A percentile compares a stretch with the other conserved stretches of the same genome.
Conservation (phyloP, 495 filamentous ascomycete species). For the Podospora anserina region DNA sequence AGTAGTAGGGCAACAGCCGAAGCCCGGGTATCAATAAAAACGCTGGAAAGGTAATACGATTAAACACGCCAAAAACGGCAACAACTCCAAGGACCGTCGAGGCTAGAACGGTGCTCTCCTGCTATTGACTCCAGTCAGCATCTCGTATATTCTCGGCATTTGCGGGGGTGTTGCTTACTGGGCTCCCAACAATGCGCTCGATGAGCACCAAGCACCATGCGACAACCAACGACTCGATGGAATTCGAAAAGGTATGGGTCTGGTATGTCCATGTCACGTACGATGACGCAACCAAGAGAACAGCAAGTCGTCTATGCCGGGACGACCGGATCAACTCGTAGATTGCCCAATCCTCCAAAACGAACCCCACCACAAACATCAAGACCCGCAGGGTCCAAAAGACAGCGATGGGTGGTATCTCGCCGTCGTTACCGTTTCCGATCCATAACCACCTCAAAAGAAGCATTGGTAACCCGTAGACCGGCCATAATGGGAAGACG, state of each 20-base stretch:
- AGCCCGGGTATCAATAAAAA: constrained; percentile 79
- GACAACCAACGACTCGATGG: constrained; percentile 87
- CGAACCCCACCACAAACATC: constrained; percentile 93
- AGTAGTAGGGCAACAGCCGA: constrained; percentile 78
- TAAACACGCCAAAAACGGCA: constrained; percentile 82
- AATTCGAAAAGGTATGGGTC: constrained; percentile 98
- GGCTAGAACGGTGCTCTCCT: constrained; percentile 70
- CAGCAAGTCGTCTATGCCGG: constrained; percentile 65
- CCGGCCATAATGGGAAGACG: constrained; percentile 91
- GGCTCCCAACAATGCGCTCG: constrained; percentile 71
- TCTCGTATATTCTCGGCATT: not conserved
- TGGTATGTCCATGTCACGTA: constrained; percentile 99
- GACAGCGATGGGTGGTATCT: constrained; percentile 65
- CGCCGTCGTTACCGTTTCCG: constrained; percentile 54
- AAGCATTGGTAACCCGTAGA: constrained; percentile 89
- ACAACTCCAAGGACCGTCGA: constrained; percentile 74
- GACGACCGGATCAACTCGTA: constrained; percentile 80
- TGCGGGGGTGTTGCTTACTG: constrained; percentile 48
- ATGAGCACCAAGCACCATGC: constrained; percentile 89
- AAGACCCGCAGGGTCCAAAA: constrained; percentile 83
- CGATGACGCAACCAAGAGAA: constrained; percentile 83
- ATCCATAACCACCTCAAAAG: constrained; percentile 83
- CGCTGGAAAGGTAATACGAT: constrained; percentile 93
- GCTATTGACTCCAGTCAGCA: constrained; percentile 37
- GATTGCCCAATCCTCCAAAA: constrained; percentile 95